Evolutionary conservation across 108 stramenopile species (phyloP), one percentile per base, ranked within the genome.

Genomic region (Mediolabrus comicus): DNA sequence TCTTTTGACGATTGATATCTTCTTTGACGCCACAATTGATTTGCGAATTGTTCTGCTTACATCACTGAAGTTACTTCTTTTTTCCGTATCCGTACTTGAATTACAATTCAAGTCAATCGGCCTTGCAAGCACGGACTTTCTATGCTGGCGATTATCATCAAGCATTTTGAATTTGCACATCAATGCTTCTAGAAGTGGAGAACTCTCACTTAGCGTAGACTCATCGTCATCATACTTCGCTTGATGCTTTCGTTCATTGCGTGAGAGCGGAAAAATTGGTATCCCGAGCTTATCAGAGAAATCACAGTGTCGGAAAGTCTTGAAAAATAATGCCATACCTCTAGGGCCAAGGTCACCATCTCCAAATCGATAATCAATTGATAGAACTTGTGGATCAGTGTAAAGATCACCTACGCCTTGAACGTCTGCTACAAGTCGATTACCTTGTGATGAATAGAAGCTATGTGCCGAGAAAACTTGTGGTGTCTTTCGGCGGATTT

Each of bases 381-480:
- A 84, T 2, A 87, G 69, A 12, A 91, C 87, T 71, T 95, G 94
- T 17, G 94, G 94, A 70, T 95, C 94, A n/a, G 94, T 95, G 71
- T 83, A 95, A 1, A 95, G 64, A 85, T 95, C 91, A 0, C 84
- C 91, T 5, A 95, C 90, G 25, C 94, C 94, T 54, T 95, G 94
- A 70, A 95, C 80, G 43, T 95, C 94, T 14, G 89, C 91, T 33
- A 95, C 94, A 33, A 95, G 82, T 34, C 90, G 72, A 24, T 66
- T 75, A n/a, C 94, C 94, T 55, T 85, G 41, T 1, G 84, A 84
- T 9, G 84, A 85, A 65, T 92, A 89, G 59, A 92, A 95, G 39
- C 85, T 85, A 62, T 84, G 83, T 4, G 90, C 90, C 14, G 84
- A 85, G 59, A 95, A 95, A 10, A 89, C 87, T 71, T 94, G 92